Base-by-base conservation (phyloP, 2,329 filamentous ascomycete species). In the Arthrobotrys conoides region DNA sequence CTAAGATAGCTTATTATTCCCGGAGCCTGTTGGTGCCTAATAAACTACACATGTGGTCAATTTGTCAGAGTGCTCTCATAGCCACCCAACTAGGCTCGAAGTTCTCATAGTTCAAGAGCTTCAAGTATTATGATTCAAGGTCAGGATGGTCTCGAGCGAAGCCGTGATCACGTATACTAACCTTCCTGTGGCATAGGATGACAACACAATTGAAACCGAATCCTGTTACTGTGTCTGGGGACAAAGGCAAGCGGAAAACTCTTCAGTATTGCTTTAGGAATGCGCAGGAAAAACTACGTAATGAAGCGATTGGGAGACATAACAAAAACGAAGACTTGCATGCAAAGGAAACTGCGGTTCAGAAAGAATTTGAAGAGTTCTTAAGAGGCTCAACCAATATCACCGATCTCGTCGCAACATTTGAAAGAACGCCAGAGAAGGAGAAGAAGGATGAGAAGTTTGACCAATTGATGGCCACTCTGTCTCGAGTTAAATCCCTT, bases 391-490 rank as follows among this genome's bases (percentile, higher is more conserved):
- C 27, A 30, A 30, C 6, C 27, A 30, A 30, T 30, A 30, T 30
- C 27, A 30, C 27, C 3, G 27, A 30, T 30, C 27, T 30, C 27
- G 6, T 30, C 6, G 27, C 27, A 20, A 61, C 57, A 10, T 70
- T 53, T 24, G 16, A 71, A 48, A 36, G 41, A 1, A 18, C 22
- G 4, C 46, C 33, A 0, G 36, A 48, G 10, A 66, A 59, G 10
- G 46, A 49, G 9, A 18, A 14, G 8, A 10, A 24, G 24, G 36
- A 41, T 41, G 41, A 59, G 3, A 73, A 59, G 14, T 46, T 64
- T n/a, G 70, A 73, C 10, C 33, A 67, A 6, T 44, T 73, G 10
- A 36, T 72, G 36, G 36, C 20, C 0, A 72, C 69, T 12, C 59
- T 72, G 30, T 27, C 24, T 27, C 46, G 69, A 5, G 48, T 72